A percentile compares a stretch with the other conserved stretches of the same genome.
Evolutionary conservation across 2,329 filamentous ascomycete species (phyloP).

Genomic region (Annulohypoxylon truncatum): DNA sequence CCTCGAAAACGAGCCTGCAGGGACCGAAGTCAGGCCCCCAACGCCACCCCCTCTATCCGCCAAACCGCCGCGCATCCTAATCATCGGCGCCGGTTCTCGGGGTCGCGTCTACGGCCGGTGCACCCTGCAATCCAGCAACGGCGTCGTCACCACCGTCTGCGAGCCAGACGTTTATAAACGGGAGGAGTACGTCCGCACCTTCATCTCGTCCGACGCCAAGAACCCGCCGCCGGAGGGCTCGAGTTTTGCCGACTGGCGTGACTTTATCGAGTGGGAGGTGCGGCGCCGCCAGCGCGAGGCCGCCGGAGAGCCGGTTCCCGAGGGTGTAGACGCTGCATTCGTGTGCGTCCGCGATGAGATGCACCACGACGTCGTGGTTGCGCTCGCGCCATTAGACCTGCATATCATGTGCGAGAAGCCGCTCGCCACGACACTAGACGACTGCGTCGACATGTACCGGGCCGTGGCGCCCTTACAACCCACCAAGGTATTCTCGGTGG

Average conservation of each 20-base stretch:
- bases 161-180: conserved; percentile 86
- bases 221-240: conserved; percentile 67
- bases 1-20: conserved; percentile 40
- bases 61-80: conserved; percentile 73
- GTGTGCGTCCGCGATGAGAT: conserved; percentile 85
- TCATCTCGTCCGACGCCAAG: conserved; percentile 72
- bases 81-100: conserved; percentile 86
- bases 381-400: conserved; percentile 74
- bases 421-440: conserved; percentile 79
- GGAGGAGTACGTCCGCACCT: conserved; percentile 72
- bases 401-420: conserved; percentile 98
- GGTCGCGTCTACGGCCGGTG: conserved; percentile 79
- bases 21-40: conserved; percentile 49
- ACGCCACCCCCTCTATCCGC: conserved; percentile 59
- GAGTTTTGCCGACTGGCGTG: conserved; percentile 77
- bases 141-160: conserved; percentile 79
- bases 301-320: conserved; percentile 60
- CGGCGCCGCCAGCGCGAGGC: conserved; percentile 66
- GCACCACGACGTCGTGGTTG: conserved; percentile 83
- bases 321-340: conserved; percentile 71
- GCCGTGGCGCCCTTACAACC: conserved; percentile 59
- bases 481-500: conserved; percentile 80
- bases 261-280: conserved; percentile 80
- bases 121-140: conserved; percentile 72
- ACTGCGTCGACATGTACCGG: conserved; percentile 80